A percentile compares a stretch with the other conserved stretches of the same genome.
phyloP scores from a whole-genome alignment of 1,284 basidiomycete species.

The Sutorius eximius region DNA sequence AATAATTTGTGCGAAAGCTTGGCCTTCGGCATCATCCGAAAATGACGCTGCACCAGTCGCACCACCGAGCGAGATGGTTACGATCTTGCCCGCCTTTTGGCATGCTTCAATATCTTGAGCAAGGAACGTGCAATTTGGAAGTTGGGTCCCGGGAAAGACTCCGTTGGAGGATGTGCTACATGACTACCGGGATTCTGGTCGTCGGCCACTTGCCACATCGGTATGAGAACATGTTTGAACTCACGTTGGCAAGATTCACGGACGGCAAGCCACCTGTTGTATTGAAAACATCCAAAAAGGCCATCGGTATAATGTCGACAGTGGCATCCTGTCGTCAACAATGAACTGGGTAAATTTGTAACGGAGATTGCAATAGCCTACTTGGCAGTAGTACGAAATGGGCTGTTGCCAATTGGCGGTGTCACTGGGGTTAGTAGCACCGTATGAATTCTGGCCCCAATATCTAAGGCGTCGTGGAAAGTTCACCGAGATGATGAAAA shows the following conservation, averaged over 20 bases:
- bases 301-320: constrained; percentile 49
- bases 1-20: constrained; percentile 54
- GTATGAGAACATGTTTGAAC: constrained; percentile 10
- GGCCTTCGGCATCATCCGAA: constrained; percentile 49
- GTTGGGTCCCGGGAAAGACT: constrained; percentile 53
- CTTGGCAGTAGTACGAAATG: constrained; percentile 31
- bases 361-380: background rate
- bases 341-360: background rate
- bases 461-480: constrained; percentile 19
- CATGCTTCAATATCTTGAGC: constrained; percentile 58
- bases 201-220: background rate
- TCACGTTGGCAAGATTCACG: constrained; percentile 61
- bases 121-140: constrained; percentile 60
- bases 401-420: constrained; percentile 30
- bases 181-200: constrained; percentile 1
- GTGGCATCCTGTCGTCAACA: constrained; percentile 9
- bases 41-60: constrained; percentile 55
- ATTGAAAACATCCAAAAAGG: constrained; percentile 61
- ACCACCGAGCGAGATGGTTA: constrained; percentile 66
- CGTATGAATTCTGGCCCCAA: constrained; percentile 37
- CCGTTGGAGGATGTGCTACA: constrained; percentile 45
- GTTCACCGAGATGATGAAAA: background rate
- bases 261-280: constrained; percentile 55
- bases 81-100: constrained; percentile 63
- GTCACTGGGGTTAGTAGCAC: constrained; percentile 25